Percentiles rank a stretch among this genome's conserved stretches.
Evolutionary conservation across 148 eudicot species (phyloP).

Genomic region (Vaccinium vitisidaea): DNA sequence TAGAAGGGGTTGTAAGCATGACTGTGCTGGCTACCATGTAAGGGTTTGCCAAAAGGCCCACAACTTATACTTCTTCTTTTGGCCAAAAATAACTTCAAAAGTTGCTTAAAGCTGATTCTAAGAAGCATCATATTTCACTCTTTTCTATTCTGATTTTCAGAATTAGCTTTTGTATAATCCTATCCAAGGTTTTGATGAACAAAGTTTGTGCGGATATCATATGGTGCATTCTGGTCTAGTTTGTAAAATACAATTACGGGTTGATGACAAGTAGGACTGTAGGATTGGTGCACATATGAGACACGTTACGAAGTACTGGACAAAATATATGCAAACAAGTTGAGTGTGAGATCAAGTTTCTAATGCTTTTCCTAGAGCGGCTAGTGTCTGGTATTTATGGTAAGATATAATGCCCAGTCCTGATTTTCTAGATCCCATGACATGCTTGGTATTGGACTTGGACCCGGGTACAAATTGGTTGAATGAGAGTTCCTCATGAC

Average conservation of each 20-base stretch:
- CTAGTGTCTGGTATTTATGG: neutral
- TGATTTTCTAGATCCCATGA: neutral
- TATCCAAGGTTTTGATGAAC: neutral
- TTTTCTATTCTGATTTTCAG: neutral
- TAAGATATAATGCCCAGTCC: neutral
- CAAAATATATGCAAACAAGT: neutral
- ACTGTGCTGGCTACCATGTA: neutral
- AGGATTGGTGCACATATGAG: neutral
- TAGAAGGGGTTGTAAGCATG: neutral
- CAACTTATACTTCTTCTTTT: neutral
- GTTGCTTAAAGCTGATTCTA: neutral
- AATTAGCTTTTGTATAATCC: neutral
- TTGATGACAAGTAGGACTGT: neutral
- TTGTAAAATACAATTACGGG: neutral
- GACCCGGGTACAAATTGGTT: neutral
- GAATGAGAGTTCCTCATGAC: neutral
- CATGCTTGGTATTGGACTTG: neutral
- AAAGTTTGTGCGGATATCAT: neutral
- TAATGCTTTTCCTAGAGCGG: neutral
- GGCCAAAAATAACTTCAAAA: neutral
- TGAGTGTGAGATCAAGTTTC: neutral
- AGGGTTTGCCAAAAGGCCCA: neutral
- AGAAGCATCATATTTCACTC: neutral
- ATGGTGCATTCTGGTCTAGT: neutral
- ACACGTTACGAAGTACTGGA: neutral